phyloP scores from a whole-genome alignment of 1,284 basidiomycete species.

The Leccinum brunneo-olivaceum region DNA sequence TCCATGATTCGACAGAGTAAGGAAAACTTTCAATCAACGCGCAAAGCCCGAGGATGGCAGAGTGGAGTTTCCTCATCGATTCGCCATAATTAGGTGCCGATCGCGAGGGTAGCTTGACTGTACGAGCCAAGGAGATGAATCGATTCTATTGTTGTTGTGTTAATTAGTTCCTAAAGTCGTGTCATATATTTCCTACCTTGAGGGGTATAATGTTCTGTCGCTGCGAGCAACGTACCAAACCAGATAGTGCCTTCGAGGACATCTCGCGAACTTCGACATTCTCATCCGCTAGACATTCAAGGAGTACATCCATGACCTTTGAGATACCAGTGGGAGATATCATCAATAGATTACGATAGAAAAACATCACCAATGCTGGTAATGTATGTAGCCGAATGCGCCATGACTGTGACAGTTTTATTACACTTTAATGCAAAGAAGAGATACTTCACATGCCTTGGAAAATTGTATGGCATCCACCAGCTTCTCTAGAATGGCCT shows the following conservation, averaged over 20 bases:
- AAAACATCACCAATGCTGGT: conserved; percentile 75
- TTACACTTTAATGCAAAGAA: conserved; percentile 5
- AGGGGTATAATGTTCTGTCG: conserved; percentile 81
- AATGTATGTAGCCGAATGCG: conserved; percentile 69
- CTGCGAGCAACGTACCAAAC: conserved; percentile 90
- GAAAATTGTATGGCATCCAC: conserved; percentile 65
- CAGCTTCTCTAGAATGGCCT: conserved; percentile 53
- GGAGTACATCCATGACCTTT: conserved; percentile 73
- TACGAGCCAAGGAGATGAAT: conserved; percentile 62
- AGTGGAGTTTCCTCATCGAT: conserved; percentile 74
- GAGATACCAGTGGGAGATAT: conserved; percentile 63
- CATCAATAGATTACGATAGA: conserved; percentile 78
- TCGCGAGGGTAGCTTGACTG: conserved; percentile 65
- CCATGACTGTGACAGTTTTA: conserved; percentile 53
- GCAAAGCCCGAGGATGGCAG: conserved; percentile 87
- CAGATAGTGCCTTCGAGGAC: conserved; percentile 85
- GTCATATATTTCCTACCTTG: conserved; percentile 46
- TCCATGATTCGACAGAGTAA: conserved; percentile 74
- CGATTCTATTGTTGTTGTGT: conserved; percentile 50
- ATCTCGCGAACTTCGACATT: conserved; percentile 94
- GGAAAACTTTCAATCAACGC: conserved; percentile 74
- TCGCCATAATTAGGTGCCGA: conserved; percentile 69
- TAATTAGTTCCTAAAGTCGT: not conserved
- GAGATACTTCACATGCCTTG: conserved; percentile 37
- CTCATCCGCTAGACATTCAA: conserved; percentile 81